Conservation (phyloP, 78 protist species). For the Dictyostelium discoideum region DNA sequence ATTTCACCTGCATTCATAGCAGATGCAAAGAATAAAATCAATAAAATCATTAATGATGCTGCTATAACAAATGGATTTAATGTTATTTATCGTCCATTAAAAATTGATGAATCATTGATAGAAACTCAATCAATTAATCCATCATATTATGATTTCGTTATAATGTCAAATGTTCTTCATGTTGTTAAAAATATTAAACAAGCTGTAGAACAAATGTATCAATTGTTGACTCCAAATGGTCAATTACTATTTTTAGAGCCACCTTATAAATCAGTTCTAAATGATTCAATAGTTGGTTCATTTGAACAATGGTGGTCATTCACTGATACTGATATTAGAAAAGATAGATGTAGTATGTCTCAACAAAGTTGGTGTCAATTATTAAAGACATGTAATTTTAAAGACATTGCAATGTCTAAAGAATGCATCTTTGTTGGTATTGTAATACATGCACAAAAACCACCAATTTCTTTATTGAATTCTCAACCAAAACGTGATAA, state of each 20-base stretch:
- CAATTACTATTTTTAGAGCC: neutral
- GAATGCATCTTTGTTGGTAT: no score
- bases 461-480: neutral
- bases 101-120: neutral
- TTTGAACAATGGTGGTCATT: neutral
- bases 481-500: neutral
- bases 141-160: neutral
- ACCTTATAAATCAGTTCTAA: no score
- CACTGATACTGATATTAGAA: conserved; percentile 9
- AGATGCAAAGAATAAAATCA: neutral
- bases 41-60: neutral
- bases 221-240: neutral
- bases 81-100: neutral
- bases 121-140: neutral
- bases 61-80: neutral
- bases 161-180: conserved; percentile 15
- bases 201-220: neutral
- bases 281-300: neutral
- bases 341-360: neutral
- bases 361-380: neutral
- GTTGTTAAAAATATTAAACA: neutral
- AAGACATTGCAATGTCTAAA: neutral
- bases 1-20: conserved; percentile 4
- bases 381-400: neutral
- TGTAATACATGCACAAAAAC: neutral